Evolutionary conservation across 1,284 basidiomycete species (phyloP).

Genomic region (Salmacisia buchloeana): DNA sequence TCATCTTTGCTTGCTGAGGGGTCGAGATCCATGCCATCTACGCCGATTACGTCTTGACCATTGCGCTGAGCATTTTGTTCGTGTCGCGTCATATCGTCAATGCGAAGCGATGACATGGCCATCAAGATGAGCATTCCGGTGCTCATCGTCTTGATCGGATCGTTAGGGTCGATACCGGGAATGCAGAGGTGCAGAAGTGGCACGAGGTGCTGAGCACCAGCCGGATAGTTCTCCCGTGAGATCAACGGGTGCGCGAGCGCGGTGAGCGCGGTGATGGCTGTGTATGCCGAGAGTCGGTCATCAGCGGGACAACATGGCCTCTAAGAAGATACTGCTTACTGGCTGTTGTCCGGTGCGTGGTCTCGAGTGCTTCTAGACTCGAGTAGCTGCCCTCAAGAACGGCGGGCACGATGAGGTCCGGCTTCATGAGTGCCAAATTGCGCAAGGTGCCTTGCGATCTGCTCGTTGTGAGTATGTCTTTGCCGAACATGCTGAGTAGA

Average conservation of each 20-base stretch:
- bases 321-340: neutral
- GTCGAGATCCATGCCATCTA: constrained; percentile 27
- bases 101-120: constrained; percentile 70
- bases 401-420: constrained; percentile 81
- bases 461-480: constrained; percentile 58
- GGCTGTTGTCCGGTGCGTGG: constrained; percentile 53
- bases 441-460: constrained; percentile 57
- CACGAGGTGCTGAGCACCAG: constrained; percentile 80
- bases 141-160: constrained; percentile 77
- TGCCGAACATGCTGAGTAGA: constrained; percentile 90
- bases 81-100: constrained; percentile 65
- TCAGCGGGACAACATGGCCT: constrained; percentile 72
- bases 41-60: no score
- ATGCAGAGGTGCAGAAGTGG: constrained; percentile 83
- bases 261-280: constrained; percentile 76
- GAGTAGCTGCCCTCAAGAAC: constrained; percentile 85
- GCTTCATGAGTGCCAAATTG: constrained; percentile 73
- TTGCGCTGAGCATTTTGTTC: constrained; percentile 22
- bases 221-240: constrained; percentile 67
- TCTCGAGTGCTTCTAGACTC: constrained; percentile 66
- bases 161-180: constrained; percentile 90
- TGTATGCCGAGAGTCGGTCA: neutral
- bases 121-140: constrained; percentile 73
- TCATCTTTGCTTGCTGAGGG: constrained; percentile 2
- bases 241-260: constrained; percentile 73